These are phyloP conservation scores for Elsinoe fawcettii DNA, from an alignment of 2,329 filamentous ascomycete species.

Conservation along the genomic window DNA sequence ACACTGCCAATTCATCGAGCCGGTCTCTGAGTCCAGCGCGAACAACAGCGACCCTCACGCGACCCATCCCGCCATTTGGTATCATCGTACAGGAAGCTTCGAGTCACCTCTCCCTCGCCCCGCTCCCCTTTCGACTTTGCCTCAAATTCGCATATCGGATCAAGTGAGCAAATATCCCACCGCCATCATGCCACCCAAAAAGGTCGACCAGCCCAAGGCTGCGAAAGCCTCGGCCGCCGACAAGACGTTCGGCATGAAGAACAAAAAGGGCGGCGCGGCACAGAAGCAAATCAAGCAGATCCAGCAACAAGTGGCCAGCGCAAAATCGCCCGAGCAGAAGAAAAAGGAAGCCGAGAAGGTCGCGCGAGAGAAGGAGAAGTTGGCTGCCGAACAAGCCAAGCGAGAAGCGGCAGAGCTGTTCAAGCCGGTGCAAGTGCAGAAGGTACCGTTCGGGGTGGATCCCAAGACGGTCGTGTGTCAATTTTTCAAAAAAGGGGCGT, in stretches of 20 bases:
- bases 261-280: constrained; percentile 89
- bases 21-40: constrained; percentile 3
- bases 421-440: constrained; percentile 91
- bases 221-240: constrained; percentile 66
- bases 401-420: constrained; percentile 74
- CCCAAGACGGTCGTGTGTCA: constrained; percentile 95
- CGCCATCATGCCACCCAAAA: constrained; percentile 68
- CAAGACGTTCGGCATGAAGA: constrained; percentile 99
- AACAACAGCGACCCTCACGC: constrained; percentile 13
- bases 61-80: neutral
- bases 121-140: neutral
- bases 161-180: constrained; percentile 14
- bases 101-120: neutral
- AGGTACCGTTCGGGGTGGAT: constrained; percentile 94
- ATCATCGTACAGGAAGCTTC: neutral
- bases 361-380: constrained; percentile 76
- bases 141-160: neutral
- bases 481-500: constrained; percentile 95
- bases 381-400: constrained; percentile 76
- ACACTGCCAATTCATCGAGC: constrained; percentile 10
- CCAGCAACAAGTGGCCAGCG: constrained; percentile 61
- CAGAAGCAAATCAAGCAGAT: constrained; percentile 88
- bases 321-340: constrained; percentile 82
- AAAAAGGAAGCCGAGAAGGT: constrained; percentile 59
- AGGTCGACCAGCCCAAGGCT: constrained; percentile 45